Evolutionary conservation across 192 early-diverging fungal species (phyloP), one percentile per base, ranked within the genome.

Genomic region (Pilobolus umbonatus): DNA sequence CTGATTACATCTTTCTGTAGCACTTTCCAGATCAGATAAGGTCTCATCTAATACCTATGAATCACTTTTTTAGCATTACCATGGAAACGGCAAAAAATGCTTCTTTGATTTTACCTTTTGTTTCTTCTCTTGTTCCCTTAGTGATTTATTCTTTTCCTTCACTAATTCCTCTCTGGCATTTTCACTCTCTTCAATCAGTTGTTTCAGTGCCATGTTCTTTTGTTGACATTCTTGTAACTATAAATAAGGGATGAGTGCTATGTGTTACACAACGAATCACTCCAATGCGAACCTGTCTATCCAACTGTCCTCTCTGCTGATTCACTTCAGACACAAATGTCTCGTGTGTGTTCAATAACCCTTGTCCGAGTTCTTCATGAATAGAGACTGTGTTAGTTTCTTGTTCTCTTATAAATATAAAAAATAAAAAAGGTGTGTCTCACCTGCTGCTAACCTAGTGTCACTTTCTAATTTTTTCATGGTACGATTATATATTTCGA

Each of bases 311-410:
- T 36, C 56, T 57, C 11, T 54, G 58, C 39, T 64, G 39, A 28
- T 61, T 60, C 12, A 61, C 35, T 52, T 77, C 61, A 12, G n/a
- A n/a, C 34, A 70, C 57, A 53, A 52, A 57, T 9, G 43, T 14
- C n/a, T 74, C 71, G 55, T 77, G 72, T 43, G 64, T 69, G 5
- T 65, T 60, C 26, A 77, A 53, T 39, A 77, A 49, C 10, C 64
- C 58, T 45, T 77, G 75, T 21, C 75, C 75, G 51, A 77, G 62
- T 60, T 77, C 75, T 77, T 36, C n/a, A n/a, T n/a, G n/a, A n/a
- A n/a, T n/a, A n/a, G n/a, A n/a, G n/a, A n/a, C n/a, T n/a, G n/a
- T n/a, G n/a, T 22, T n/a, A 34, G 10, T 11, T 28, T 15, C 3
- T 36, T 2, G 7, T 11, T 62, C 21, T 56, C 22, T 24, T 34